Conservation (phyloP, 768 basidiomycete genomes). For the Hortiboletus flavorubellus region DNA sequence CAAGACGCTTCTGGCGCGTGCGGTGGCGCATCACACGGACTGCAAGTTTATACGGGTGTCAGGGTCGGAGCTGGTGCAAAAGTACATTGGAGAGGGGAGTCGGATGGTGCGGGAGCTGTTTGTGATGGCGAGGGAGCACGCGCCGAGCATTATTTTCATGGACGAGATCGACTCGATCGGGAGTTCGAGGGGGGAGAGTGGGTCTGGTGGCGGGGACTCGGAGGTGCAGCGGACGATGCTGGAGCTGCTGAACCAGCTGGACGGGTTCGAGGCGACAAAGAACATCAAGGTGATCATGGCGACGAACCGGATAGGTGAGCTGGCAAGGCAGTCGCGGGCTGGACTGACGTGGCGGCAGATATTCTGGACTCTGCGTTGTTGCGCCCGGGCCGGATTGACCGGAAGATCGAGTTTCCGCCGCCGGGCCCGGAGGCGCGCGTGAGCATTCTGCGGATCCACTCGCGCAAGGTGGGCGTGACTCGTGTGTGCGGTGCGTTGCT, state of each 20-base stretch:
- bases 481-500: background rate
- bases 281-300: slow-evolving; percentile 94
- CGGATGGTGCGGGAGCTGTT: slow-evolving; percentile 97
- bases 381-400: slow-evolving; percentile 92
- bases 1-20: slow-evolving; percentile 92
- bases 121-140: slow-evolving; percentile 97
- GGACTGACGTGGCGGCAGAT: slow-evolving; percentile 44
- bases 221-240: slow-evolving; percentile 92
- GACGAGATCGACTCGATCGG: slow-evolving; percentile 99
- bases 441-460: slow-evolving; percentile 95
- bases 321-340: background rate
- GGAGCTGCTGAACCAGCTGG: slow-evolving; percentile 84
- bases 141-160: slow-evolving; percentile 99
- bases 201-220: slow-evolving; percentile 77
- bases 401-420: slow-evolving; percentile 98
- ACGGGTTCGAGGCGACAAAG: slow-evolving; percentile 82
- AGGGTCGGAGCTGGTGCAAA: slow-evolving; percentile 93
- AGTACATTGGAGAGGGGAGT: slow-evolving; percentile 96
- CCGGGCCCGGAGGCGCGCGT: slow-evolving; percentile 96
- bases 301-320: slow-evolving; percentile 87
- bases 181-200: slow-evolving; percentile 80
- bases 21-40: slow-evolving; percentile 96
- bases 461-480: slow-evolving; percentile 64
- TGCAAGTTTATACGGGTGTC: slow-evolving; percentile 97
- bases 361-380: slow-evolving; percentile 92